Base-by-base conservation (phyloP, 2,329 filamentous ascomycete species). In the Stachybotrys echinatus region DNA sequence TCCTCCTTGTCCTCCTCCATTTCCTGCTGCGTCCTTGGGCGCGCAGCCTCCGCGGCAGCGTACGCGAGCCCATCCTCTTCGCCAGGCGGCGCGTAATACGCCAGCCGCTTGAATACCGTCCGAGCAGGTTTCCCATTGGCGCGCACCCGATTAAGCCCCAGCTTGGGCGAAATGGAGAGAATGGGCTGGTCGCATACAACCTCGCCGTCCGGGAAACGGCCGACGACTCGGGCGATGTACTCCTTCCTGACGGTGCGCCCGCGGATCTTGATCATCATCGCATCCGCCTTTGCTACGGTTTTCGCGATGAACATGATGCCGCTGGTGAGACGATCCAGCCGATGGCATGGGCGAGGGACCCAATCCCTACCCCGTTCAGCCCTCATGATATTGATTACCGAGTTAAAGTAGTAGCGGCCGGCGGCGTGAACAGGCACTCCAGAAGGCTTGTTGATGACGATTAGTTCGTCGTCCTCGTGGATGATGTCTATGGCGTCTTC, bases 271-370 rank as follows among this genome's bases (percentile, higher is more conserved):
- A 77, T 72, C 49, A 85, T 84, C 57, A 99, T 79, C 27, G 77
- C 76, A 55, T 92, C 89, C 1, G 94, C 92, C 0, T 88, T 89
- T 61, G 84, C 81, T 37, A 85, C 77, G 55, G 89, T 84, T 71
- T 99, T 99, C 23, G 87, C 94, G 59, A 99, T 85, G 67, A 99
- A 99, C 92, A 99, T 97, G 65, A 99, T 88, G 45, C 94, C 94
- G 59, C 90, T 96, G 0, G 94, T 99, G 60, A 99, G 73, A 48
- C 94, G 79, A 65, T 99, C 94, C 23, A 99, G 81, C n/a, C 94
- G 79, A 63, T 99, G 96, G 72, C 92, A 97, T 0, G 94, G 83
- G 53, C 81, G 70, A 2, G 82, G 78, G 48, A 77, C 65, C 64
- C 81, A 85, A 23, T 70, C 67, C 20, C 69, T 67, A 0, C 78